Evolutionary conservation across 176 grass and related monocot species (phyloP).

Genomic region (Eremochloa ophiuroides): DNA sequence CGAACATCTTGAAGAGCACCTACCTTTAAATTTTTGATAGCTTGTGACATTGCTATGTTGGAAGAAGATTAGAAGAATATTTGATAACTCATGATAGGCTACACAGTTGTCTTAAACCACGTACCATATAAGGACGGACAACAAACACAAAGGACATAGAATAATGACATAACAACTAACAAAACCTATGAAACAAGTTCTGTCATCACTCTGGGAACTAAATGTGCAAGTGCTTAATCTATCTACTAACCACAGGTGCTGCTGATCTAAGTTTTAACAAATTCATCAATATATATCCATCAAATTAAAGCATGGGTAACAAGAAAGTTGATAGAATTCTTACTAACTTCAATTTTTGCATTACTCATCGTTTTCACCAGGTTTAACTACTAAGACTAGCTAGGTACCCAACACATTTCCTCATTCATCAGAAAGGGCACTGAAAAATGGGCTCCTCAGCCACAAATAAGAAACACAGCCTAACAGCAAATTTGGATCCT

Average conservation of each 20-base stretch:
- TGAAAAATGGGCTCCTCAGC: background rate
- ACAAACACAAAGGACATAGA: background rate
- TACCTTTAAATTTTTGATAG: constrained; percentile 68
- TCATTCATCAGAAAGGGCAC: background rate
- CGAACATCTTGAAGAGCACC: constrained; percentile 99
- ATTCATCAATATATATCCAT: background rate
- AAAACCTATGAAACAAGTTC: background rate
- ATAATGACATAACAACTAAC: constrained; percentile 6
- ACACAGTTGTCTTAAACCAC: background rate
- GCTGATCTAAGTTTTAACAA: background rate
- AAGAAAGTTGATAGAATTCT: background rate
- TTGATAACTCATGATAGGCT: background rate
- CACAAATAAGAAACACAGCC: background rate
- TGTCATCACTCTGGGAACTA: background rate
- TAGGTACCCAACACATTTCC: background rate
- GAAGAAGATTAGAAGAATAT: constrained; percentile 31
- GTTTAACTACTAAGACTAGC: background rate
- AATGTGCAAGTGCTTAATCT: background rate
- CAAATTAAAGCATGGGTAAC: background rate
- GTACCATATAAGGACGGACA: background rate
- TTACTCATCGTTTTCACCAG: background rate
- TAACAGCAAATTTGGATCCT: background rate
- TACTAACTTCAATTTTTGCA: background rate
- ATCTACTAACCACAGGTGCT: background rate
- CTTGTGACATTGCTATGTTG: constrained; percentile 13